These are phyloP conservation scores for Aspergillus pseudonomiae DNA, from an alignment of 2,329 filamentous ascomycete species.

Conservation along the genomic window DNA sequence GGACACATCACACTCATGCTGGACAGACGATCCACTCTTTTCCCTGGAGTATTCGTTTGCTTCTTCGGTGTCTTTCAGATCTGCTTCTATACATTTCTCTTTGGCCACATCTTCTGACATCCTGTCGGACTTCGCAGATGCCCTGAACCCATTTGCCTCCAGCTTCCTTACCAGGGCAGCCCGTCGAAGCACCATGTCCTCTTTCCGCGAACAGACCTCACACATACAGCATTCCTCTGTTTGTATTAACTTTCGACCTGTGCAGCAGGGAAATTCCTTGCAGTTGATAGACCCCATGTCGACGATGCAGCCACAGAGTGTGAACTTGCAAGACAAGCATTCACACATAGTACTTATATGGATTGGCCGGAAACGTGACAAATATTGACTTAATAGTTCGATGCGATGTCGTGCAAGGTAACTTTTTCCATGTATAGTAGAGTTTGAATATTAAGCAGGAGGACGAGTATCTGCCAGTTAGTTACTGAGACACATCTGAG, in stretches of 20 bases:
- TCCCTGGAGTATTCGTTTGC: neutral
- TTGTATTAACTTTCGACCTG: constrained; percentile 12
- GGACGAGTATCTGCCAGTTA: neutral
- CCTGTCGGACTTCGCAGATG: neutral
- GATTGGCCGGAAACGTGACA: neutral
- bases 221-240: constrained; percentile 16
- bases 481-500: too few relatives aligned
- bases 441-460: neutral
- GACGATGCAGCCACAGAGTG: constrained; percentile 29
- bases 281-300: constrained; percentile 17
- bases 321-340: constrained; percentile 20
- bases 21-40: neutral
- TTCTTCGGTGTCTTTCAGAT: neutral
- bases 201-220: constrained; percentile 18
- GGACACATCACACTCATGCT: neutral
- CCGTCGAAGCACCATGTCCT: constrained; percentile 8
- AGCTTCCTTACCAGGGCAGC: neutral
- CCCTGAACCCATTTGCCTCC: neutral
- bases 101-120: neutral
- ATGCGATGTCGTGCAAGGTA: neutral
- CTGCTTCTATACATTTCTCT: neutral
- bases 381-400: neutral
- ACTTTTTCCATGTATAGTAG: neutral
- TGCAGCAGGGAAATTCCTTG: constrained; percentile 3
- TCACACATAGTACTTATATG: constrained; percentile 22